phyloP scores from a whole-genome alignment of 2,329 filamentous ascomycete species.

The Diaporthe batatas region DNA sequence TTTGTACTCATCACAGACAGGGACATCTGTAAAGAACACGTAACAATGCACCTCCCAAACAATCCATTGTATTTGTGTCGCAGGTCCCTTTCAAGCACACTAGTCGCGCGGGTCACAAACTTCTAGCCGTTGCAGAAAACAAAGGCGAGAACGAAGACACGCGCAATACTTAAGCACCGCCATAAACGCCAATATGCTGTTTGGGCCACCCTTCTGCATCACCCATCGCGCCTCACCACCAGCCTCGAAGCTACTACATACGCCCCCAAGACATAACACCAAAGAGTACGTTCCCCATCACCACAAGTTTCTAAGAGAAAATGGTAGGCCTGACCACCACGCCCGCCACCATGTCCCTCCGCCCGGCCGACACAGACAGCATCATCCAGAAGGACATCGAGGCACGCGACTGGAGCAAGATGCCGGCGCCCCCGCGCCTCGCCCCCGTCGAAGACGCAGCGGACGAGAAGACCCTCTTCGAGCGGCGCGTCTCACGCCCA shows the following conservation, averaged over 20 bases:
- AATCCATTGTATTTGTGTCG: neutral
- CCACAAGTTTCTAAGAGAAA: neutral
- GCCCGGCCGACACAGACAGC: too few relatives aligned
- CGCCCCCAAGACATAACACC: neutral
- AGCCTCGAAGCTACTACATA: neutral
- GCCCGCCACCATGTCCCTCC: neutral
- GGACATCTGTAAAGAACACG: neutral
- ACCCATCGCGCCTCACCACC: neutral
- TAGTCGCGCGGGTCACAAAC: fast-evolving
- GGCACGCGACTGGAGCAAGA: too few relatives aligned
- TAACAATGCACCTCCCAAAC: neutral
- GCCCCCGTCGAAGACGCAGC: too few relatives aligned
- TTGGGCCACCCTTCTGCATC: neutral
- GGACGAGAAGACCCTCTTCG: neutral
- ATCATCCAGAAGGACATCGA: neutral
- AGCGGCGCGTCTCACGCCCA: neutral
- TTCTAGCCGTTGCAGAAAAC: neutral
- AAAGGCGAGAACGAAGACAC: neutral
- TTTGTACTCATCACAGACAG: neutral
- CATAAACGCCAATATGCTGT: too few relatives aligned
- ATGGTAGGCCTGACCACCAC: neutral
- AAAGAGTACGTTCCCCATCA: neutral
- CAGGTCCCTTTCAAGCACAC: too few relatives aligned
- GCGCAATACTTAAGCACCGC: neutral
- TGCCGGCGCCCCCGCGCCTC: too few relatives aligned